Base-by-base conservation (phyloP, 805 yeast species). In the Wickerhamomyces bisporus region DNA sequence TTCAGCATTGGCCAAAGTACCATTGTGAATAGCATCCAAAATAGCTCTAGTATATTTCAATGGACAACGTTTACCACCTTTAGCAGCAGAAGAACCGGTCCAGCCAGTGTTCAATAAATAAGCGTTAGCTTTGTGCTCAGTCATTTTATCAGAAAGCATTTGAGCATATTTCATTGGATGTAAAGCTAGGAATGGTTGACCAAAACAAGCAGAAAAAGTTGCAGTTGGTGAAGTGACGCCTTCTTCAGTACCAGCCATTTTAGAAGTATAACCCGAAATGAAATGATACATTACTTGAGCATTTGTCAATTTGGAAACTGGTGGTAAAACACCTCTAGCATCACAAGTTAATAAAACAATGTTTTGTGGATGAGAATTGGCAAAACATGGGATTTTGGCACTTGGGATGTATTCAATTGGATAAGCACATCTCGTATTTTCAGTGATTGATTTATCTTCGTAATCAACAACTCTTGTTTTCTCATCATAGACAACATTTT, bases 201-300 rank as follows among this genome's bases (percentile, higher is more conserved):
- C 98, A 65, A 89, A 91, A 73, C 98, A 91, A 38, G 98, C 96
- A 45, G 96, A 86, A 79, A 91, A 91, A 15, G 96, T 87, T 40
- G 97, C 96, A 66, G 86, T 88, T 45, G 98, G 98, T 71, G 91
- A 97, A 46, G 97, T 89, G 50, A 91, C 86, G 67, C 98, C 98
- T 65, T 86, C 94, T 70, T 91, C 98, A 38, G 98, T 91, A 65
- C 98, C 98, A 45, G 98, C 96, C 95, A 91, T 91, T 79, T 93
- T 91, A 40, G 98, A 91, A 45, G 98, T 91, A 77, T 91, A 91
- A 58, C 98, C 98, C 48, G 95, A 84, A 55, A 91, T 91, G 71
- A 91, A 91, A 71, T 91, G 98, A 77, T 93, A 91, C 98, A 93
- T 91, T 49, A 91, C 98, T 71, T 91, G 98, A 54, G 91, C 86